A percentile compares a stretch with the other conserved stretches of the same genome.
Conservation (phyloP, 1,139 yeast genomes). For the Yamadazyma sp. region DNA sequence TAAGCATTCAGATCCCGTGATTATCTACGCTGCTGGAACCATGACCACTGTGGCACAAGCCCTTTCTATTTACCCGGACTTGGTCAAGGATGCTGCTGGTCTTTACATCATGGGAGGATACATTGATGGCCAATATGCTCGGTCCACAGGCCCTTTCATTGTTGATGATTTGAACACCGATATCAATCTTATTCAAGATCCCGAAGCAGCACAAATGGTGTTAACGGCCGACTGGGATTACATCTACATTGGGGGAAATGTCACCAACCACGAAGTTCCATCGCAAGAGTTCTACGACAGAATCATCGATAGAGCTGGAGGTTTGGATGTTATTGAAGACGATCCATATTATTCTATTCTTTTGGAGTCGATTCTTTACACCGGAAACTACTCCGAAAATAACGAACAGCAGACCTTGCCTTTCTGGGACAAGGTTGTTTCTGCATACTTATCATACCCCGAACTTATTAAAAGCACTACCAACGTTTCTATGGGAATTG, state of each 20-base stretch:
- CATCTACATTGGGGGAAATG: constrained; percentile 38
- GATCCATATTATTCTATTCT: constrained; percentile 25
- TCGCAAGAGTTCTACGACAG: constrained; percentile 35
- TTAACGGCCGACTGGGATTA: constrained; percentile 38
- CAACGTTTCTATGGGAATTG: constrained; percentile 31
- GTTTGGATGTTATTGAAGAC: constrained; percentile 20
- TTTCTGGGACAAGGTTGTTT: constrained; percentile 41
- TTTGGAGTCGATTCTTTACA: constrained; percentile 21
- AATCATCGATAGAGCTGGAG: constrained; percentile 31
- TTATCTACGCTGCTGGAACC: constrained; percentile 38
- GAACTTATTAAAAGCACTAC: constrained; percentile 26
- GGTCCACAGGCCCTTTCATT: constrained; percentile 27
- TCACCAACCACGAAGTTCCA: constrained; percentile 37
- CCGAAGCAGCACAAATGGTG: constrained; percentile 44
- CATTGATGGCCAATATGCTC: constrained; percentile 36
- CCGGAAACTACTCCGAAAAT: constrained; percentile 31
- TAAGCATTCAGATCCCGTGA: constrained; percentile 29
- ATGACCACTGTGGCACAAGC: constrained; percentile 47
- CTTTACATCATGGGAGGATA: constrained; percentile 45
- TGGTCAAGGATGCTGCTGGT: constrained; percentile 38
- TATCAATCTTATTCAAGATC: constrained; percentile 42
- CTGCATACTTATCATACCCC: constrained; percentile 33
- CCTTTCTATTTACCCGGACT: constrained; percentile 32
- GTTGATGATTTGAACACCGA: constrained; percentile 38
- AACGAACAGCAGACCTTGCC: constrained; percentile 27